phyloP scores from a whole-genome alignment of 179 eudicot species.

The Sideroxylon spinosum region DNA sequence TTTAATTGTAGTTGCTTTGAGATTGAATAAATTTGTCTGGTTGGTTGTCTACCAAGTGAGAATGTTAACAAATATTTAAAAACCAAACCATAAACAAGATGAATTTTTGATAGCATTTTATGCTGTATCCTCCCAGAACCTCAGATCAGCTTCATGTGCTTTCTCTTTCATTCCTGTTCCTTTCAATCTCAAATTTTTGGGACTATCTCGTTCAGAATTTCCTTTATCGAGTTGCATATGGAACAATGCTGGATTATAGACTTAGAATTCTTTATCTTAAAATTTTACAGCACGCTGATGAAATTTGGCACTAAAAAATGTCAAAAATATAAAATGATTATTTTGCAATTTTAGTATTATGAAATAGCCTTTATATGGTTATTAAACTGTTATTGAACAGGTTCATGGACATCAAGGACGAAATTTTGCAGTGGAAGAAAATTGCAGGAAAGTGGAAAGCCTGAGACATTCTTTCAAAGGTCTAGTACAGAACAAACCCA shows the following conservation, averaged over 20 bases:
- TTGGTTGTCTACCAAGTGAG: neutral
- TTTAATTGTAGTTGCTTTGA: neutral
- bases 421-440: slow-evolving; percentile 9
- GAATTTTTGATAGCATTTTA: neutral
- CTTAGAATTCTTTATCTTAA: neutral
- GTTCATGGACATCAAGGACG: slow-evolving; percentile 17
- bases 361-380: neutral
- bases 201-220: neutral
- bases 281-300: neutral
- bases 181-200: neutral
- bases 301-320: neutral
- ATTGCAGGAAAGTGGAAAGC: slow-evolving; percentile 15
- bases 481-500: slow-evolving; percentile 28
- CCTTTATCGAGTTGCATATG: neutral
- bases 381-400: slow-evolving; percentile 18
- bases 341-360: neutral
- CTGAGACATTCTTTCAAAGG: slow-evolving; percentile 23
- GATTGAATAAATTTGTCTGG: neutral
- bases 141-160: neutral
- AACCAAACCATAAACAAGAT: neutral
- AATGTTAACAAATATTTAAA: neutral
- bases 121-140: neutral
- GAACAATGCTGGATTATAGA: neutral
- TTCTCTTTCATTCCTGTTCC: neutral
- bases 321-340: neutral